Evolutionary conservation across 2,329 filamentous ascomycete species (phyloP).

Genomic region (Diaporthe caulivora): DNA sequence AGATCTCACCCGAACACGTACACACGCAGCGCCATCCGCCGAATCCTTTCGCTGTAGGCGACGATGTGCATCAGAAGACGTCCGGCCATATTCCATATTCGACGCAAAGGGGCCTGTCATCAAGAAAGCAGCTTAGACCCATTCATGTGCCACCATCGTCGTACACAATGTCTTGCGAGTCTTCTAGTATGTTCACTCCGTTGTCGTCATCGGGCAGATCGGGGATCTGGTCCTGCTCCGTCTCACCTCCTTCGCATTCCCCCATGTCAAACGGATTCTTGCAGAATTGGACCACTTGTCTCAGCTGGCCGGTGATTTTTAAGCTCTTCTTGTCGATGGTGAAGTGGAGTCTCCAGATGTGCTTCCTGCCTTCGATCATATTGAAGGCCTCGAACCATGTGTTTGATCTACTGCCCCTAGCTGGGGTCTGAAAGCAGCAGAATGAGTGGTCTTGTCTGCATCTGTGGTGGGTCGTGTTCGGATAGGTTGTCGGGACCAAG

Average conservation of each 20-base stretch:
- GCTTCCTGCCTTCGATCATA: neutral
- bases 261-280: neutral
- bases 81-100: neutral
- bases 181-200: neutral
- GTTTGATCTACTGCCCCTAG: neutral
- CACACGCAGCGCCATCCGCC: neutral
- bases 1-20: neutral
- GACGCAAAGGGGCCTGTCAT: neutral
- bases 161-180: neutral
- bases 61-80: neutral
- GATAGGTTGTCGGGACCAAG: conserved; percentile 17
- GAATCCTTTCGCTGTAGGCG: neutral
- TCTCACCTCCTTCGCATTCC: conserved; percentile 10
- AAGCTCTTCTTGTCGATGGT: neutral
- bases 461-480: conserved; percentile 17
- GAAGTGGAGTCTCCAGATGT: conserved; percentile 35
- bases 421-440: conserved; percentile 29
- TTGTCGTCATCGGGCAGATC: neutral
- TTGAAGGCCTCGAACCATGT: conserved; percentile 29
- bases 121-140: neutral
- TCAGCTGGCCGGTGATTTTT: neutral
- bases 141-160: neutral
- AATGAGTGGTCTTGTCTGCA: conserved; percentile 30
- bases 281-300: conserved; percentile 26
- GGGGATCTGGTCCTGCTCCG: neutral